Evolutionary conservation across 1,284 basidiomycete genomes (phyloP), one percentile per base, ranked within the genome.

Genomic region (Hemileia vastatrix): DNA sequence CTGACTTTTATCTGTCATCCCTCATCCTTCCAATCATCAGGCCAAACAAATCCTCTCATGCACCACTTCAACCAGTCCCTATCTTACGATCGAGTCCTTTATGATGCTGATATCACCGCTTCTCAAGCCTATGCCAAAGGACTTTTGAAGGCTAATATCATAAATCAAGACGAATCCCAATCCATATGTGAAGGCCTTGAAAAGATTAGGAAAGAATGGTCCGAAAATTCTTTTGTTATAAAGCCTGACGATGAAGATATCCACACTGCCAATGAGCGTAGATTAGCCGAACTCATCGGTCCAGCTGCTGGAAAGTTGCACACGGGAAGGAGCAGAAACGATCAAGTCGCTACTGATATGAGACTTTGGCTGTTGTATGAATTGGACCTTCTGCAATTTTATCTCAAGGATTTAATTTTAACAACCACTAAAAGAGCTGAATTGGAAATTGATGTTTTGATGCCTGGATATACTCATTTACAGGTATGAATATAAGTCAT

Each of bases 331-430:
- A 93, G 89, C 64, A 83, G 94, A 59, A 98, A 98, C 77, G 94
- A 98, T 76, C 94, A 98, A 77, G 93, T 96, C 65, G 92, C 92
- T 4, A 98, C 94, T 2, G 94, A 98, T 76, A 89, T 97, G 87
- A 86, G 94, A 18, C 78, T 98, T 18, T 98, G 94, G 94, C 81
- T 98, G 33, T 80, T 96, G 36, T 85, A 88, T 54, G 84, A 94
- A 76, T 84, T 88, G 27, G 78, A 79, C 48, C 81, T 83, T 43
- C 82, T 94, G 64, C 84, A 87, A 72, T 76, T 77, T n/a, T 83
- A 84, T 66, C 79, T 96, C 53, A 84, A 84, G 70, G 86, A 82
- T 19, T 81, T 97, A 31, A 83, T 98, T 64, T 82, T 82, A 52
- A 91, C 96, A 68, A 86, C 97, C 80, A 86, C 88, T 18, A 86